These are phyloP conservation scores for Chlamydomonas asymmetrica DNA, from an alignment of 139 green algal genomes.

Conservation along the genomic window DNA sequence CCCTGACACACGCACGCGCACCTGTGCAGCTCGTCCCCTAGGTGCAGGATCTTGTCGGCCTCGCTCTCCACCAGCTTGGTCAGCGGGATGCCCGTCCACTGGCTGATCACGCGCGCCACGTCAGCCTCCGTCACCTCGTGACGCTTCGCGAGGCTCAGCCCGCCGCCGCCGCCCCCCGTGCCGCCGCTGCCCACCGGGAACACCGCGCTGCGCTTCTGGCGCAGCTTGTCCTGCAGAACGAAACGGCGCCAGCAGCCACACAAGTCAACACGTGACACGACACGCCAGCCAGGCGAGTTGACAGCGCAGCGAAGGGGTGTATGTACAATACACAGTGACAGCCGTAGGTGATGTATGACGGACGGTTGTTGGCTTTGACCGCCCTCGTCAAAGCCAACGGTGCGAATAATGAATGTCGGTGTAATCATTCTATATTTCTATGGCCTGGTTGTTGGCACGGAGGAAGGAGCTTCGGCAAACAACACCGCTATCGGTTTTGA, in stretches of 20 bases:
- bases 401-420: too few relatives aligned
- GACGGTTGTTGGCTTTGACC: too few relatives aligned
- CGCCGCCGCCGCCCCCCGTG: neutral
- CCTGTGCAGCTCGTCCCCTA: constrained; percentile 46
- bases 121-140: constrained; percentile 50
- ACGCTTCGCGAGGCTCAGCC: neutral
- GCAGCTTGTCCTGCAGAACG: neutral
- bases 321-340: too few relatives aligned
- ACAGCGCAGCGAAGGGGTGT: too few relatives aligned
- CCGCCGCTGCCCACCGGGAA: neutral
- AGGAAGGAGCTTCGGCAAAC: too few relatives aligned
- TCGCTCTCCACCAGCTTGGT: constrained; percentile 86
- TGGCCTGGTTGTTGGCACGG: too few relatives aligned
- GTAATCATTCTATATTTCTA: too few relatives aligned
- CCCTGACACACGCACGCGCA: neutral
- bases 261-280: neutral
- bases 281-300: neutral
- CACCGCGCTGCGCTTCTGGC: neutral
- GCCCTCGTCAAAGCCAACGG: too few relatives aligned
- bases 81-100: constrained; percentile 88
- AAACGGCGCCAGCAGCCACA: neutral
- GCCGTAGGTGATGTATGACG: too few relatives aligned
- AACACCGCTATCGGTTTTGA: too few relatives aligned
- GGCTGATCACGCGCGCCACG: constrained; percentile 51
- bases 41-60: constrained; percentile 74